A percentile compares a stretch with the other conserved stretches of the same genome.
Conservation (phyloP, 805 yeast species). For the Suhomyces sp. region DNA sequence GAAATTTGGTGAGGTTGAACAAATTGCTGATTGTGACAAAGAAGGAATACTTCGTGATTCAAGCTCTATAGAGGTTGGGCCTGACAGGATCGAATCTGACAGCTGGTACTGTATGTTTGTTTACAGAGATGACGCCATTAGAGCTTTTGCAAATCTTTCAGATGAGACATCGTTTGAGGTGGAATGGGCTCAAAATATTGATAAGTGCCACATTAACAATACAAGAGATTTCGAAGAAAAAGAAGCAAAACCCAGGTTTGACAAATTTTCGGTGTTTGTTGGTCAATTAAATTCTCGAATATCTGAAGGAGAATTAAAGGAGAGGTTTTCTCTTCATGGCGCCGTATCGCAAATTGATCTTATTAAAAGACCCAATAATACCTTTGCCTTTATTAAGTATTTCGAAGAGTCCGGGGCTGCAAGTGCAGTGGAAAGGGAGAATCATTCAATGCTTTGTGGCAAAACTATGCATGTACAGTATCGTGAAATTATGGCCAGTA, state of each 20-base stretch:
- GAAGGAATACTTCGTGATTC: slow-evolving; percentile 22
- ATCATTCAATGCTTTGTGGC: slow-evolving; percentile 70
- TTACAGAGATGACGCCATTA: slow-evolving; percentile 82
- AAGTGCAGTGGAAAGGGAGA: slow-evolving; percentile 80
- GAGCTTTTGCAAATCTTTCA: slow-evolving; percentile 72
- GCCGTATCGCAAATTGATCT: slow-evolving; percentile 56
- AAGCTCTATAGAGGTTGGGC: slow-evolving; percentile 13
- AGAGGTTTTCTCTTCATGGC: slow-evolving; percentile 69
- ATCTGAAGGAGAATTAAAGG: slow-evolving; percentile 51
- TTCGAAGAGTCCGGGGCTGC: slow-evolving; percentile 72
- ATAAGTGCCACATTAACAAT: slow-evolving; percentile 25
- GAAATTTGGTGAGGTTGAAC: slow-evolving; percentile 75
- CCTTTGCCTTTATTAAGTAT: slow-evolving; percentile 74
- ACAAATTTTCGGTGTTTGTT: slow-evolving; percentile 70
- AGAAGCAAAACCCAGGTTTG: slow-evolving; percentile 36
- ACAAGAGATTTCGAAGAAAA: slow-evolving; percentile 13
- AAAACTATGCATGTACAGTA: slow-evolving; percentile 85
- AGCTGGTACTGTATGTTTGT: slow-evolving; percentile 78
- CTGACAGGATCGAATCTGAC: slow-evolving; percentile 34
- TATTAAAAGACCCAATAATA: slow-evolving; percentile 44
- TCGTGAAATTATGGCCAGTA: slow-evolving; percentile 42
- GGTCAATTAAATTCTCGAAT: slow-evolving; percentile 64
- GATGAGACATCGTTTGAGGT: slow-evolving; percentile 54
- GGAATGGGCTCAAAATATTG: slow-evolving; percentile 87
- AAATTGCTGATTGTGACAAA: slow-evolving; percentile 44